phyloP scores from a whole-genome alignment of 352 stramenopile genomes.

The Phytopythium oedochilum region DNA sequence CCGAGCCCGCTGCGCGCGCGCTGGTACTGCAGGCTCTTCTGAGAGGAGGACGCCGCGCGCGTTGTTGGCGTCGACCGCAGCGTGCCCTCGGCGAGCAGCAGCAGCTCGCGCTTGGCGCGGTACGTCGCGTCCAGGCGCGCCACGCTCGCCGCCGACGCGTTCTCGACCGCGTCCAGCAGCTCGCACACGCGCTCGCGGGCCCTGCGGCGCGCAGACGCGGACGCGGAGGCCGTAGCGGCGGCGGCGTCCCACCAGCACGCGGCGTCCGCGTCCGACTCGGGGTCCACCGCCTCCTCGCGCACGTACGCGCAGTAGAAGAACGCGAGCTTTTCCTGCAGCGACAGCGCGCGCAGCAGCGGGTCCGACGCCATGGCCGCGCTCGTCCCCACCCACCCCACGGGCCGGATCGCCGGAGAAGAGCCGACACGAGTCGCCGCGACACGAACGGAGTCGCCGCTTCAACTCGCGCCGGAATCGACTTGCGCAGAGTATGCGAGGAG shows the following conservation, averaged over 20 bases:
- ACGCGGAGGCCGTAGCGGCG: constrained; percentile 35
- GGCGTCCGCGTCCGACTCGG: constrained; percentile 41
- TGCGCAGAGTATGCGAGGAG: too few species aligned
- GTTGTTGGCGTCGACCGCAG: constrained; percentile 11
- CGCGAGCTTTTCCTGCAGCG: constrained; percentile 68
- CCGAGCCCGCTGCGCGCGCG: not conserved
- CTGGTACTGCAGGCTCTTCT: not conserved
- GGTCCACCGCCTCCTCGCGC: constrained; percentile 47
- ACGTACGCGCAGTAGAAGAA: constrained; percentile 76
- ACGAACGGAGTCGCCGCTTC: too few species aligned
- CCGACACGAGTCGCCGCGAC: too few species aligned
- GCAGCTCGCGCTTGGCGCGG: constrained; percentile 60
- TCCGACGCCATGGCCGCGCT: constrained; percentile 5
- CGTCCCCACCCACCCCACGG: too few species aligned
- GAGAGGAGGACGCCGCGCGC: not conserved
- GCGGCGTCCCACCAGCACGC: constrained; percentile 60
- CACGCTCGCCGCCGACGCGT: constrained; percentile 51
- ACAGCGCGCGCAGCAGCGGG: constrained; percentile 32
- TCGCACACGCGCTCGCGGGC: constrained; percentile 56
- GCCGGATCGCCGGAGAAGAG: too few species aligned
- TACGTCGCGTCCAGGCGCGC: constrained; percentile 67
- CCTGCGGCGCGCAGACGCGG: constrained; percentile 24
- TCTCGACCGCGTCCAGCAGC: constrained; percentile 64
- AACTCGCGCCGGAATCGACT: too few species aligned
- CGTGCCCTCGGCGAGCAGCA: constrained; percentile 56